Evolutionary conservation across 2,329 filamentous ascomycete species (phyloP).

Genomic region (Periconia macrospinosa): DNA sequence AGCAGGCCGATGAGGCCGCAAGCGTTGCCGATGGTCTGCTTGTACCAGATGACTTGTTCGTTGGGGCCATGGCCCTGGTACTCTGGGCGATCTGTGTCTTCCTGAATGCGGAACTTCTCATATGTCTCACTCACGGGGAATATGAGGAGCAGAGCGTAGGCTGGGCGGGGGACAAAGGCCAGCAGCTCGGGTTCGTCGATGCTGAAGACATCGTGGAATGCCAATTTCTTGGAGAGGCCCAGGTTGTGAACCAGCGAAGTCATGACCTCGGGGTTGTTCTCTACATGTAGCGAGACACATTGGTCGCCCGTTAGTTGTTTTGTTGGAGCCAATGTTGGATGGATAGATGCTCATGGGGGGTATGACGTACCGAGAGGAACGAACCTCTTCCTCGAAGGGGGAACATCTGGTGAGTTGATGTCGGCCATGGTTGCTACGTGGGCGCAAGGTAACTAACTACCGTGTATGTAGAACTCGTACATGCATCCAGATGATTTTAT

Average conservation of each 20-base stretch:
- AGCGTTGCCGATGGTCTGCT: constrained; percentile 92
- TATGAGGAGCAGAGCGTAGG: constrained; percentile 85
- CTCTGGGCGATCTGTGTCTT: constrained; percentile 66
- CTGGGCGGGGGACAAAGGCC: constrained; percentile 83
- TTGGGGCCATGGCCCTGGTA: constrained; percentile 68
- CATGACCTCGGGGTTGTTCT: constrained; percentile 91
- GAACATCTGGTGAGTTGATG: constrained; percentile 32
- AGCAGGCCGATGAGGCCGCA: constrained; percentile 90
- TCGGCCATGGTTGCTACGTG: constrained; percentile 37
- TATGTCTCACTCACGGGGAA: constrained; percentile 83
- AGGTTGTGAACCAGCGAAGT: constrained; percentile 80
- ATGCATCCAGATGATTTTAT: not conserved
- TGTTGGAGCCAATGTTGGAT: not conserved
- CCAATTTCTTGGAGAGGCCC: constrained; percentile 75
- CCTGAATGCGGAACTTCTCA: constrained; percentile 72
- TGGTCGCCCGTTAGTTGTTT: not conserved
- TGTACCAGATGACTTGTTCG: constrained; percentile 90
- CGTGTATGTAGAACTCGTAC: not conserved
- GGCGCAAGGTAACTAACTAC: too few relatives aligned
- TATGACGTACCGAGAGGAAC: constrained; percentile 38
- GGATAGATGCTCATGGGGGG: not conserved
- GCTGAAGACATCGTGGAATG: constrained; percentile 89
- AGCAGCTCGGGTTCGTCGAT: constrained; percentile 84
- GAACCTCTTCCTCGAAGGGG: constrained; percentile 39
- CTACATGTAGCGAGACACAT: constrained; percentile 31